Evolutionary conservation across 2,329 filamentous ascomycete species (phyloP), one percentile per base, ranked within the genome.

Genomic region (Apiospora koreana): DNA sequence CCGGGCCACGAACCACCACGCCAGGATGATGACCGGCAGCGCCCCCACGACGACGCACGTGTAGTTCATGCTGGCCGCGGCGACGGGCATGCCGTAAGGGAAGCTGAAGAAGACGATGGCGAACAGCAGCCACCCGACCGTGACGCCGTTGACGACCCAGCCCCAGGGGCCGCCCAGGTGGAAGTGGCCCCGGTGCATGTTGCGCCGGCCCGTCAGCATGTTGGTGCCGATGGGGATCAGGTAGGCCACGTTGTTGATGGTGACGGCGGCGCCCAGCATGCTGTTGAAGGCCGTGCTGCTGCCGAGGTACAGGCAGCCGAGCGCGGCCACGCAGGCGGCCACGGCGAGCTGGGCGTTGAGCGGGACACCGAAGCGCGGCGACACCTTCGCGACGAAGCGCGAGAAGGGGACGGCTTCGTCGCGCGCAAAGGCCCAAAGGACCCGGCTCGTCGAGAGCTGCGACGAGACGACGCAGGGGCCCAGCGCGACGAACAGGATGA

Each of bases 11-110:
- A 83, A 67, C 82, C 83, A 85, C 83, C 83, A 85, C 0, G 70
- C 72, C 2, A 81, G 78, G 12, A 85, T 76, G 1, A 82, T 62
- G 9, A 83, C 79, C 28, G 50, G 50, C 50, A 58, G 3, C 50
- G 50, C 83, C 1, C 83, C 83, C 6, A 85, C 81, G 16, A 83
- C 82, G 0, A 84, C 82, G 65, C 84, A 85, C 1, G 84, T 85
- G 72, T 86, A 85, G 70, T 85, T 86, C 84, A 86, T 86, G 70
- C 84, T 85, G 35, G 72, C 71, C 1, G 74, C 74, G 42, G 74
- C 75, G 10, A 83, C 81, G 0, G 82, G 82, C 76, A 78, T 80
- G 50, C 78, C 75, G 68, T 82, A 84, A 0, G 83, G 83, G 73
- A 85, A 84, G 1, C 80, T 82, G 75, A 83, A 84, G 74, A 85